Conservation (phyloP, 179 eudicot genomes). For the Gypsophila paniculata region DNA sequence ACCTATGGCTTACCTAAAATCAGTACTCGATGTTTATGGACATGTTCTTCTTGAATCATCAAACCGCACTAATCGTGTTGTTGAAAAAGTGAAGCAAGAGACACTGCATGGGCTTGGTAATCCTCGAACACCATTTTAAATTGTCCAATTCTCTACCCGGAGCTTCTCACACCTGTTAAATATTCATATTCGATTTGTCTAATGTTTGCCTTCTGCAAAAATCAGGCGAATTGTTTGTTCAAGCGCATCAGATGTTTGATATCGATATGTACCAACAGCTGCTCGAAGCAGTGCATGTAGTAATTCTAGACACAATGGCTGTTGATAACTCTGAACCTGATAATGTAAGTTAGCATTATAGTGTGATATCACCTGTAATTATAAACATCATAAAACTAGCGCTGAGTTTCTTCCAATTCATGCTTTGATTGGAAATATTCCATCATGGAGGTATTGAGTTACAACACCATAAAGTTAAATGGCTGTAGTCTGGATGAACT, state of each 20-base stretch:
- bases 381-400: not conserved
- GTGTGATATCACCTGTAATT: not conserved
- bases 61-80: slow-evolving; percentile 35
- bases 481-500: not conserved
- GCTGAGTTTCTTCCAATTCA: not conserved
- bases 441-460: not conserved
- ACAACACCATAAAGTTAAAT: slow-evolving; percentile 4
- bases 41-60: slow-evolving; percentile 59
- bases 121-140: not conserved
- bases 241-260: slow-evolving; percentile 80
- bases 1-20: slow-evolving; percentile 70
- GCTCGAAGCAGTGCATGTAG: slow-evolving; percentile 52
- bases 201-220: slow-evolving; percentile 19
- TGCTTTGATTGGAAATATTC: not conserved
- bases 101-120: slow-evolving; percentile 89
- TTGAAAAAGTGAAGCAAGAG: slow-evolving; percentile 89
- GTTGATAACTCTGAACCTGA: slow-evolving; percentile 60
- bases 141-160: not conserved
- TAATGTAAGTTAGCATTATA: slow-evolving; percentile 46
- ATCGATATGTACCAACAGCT: slow-evolving; percentile 71
- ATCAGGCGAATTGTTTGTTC: slow-evolving; percentile 79
- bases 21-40: slow-evolving; percentile 83
- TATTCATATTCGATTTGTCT: slow-evolving; percentile 10
- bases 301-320: slow-evolving; percentile 46
- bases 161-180: not conserved